Conservation (phyloP, 73 alveolate genomes). For the Paraurostyla sp. region DNA sequence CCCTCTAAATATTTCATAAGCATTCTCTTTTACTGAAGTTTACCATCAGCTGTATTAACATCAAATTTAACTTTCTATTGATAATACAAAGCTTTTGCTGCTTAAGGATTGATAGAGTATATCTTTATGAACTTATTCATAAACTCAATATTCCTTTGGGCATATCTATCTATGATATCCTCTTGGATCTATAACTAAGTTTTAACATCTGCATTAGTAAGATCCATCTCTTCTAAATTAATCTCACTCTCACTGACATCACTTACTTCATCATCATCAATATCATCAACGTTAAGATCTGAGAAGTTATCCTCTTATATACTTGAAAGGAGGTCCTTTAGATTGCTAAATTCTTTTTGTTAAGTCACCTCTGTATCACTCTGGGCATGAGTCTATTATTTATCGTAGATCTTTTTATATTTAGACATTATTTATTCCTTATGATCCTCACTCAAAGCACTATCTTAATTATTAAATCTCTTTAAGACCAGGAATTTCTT, state of each 20-base stretch:
- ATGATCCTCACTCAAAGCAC: neutral
- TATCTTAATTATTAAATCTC: conserved; percentile 36
- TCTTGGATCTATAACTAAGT: conserved; percentile 69
- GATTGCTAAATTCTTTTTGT: too few relatives aligned
- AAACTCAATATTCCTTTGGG: conserved; percentile 24
- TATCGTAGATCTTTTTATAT: neutral
- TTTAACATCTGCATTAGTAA: conserved; percentile 51
- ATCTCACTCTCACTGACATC: conserved; percentile 78
- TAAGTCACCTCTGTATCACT: neutral
- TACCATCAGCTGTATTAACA: conserved; percentile 81
- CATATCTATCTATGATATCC: conserved; percentile 29
- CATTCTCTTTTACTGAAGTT: conserved; percentile 65
- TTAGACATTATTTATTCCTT: neutral
- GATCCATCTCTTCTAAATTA: conserved; percentile 57
- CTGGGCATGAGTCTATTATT: too few relatives aligned
- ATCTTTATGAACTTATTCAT: conserved; percentile 18
- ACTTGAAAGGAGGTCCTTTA: neutral
- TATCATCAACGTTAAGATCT: conserved; percentile 75
- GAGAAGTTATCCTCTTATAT: conserved; percentile 74
- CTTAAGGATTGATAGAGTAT: conserved; percentile 40
- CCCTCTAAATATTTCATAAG: conserved; percentile 92
- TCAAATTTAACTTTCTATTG: conserved; percentile 85
- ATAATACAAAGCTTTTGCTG: conserved; percentile 90
- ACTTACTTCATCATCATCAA: conserved; percentile 83
- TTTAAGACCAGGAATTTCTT: conserved; percentile 25